These are phyloP conservation scores for Acanthamoeba divionensis DNA, from an alignment of 208 protist species.

Conservation along the genomic window DNA sequence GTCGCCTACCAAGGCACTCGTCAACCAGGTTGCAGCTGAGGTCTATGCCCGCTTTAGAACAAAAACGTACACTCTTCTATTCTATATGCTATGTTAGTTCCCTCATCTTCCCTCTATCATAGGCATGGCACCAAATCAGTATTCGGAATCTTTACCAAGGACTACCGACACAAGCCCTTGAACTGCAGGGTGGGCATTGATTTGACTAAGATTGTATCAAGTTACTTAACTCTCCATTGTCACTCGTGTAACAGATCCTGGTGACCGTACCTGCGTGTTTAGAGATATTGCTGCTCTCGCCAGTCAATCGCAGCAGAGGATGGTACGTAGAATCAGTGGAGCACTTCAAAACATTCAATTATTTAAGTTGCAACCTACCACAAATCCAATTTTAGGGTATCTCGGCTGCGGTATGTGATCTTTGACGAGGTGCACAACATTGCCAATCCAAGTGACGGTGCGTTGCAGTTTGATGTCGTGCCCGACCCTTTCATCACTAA, in stretches of 20 bases:
- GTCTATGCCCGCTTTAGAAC: slow-evolving; percentile 88
- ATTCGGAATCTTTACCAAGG: slow-evolving; percentile 61
- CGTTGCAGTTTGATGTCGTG: background rate
- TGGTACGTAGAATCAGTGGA: background rate
- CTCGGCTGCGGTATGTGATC: slow-evolving; percentile 91
- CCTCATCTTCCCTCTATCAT: background rate
- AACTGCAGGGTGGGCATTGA: slow-evolving; percentile 86
- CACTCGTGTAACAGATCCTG: slow-evolving; percentile 90
- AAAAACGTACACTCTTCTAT: slow-evolving; percentile 48
- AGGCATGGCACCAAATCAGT: background rate
- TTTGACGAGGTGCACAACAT: slow-evolving; percentile 95
- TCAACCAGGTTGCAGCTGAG: slow-evolving; percentile 92
- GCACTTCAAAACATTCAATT: background rate
- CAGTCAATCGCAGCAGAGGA: slow-evolving; percentile 66
- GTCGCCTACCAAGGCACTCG: slow-evolving; percentile 89
- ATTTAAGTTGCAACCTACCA: too few species aligned
- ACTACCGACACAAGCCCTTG: slow-evolving; percentile 76
- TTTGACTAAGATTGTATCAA: background rate
- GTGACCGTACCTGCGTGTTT: slow-evolving; percentile 90
- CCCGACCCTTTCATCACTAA: background rate
- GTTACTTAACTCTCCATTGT: background rate
- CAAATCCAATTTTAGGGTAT: slow-evolving; percentile 67
- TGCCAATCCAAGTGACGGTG: slow-evolving; percentile 75
- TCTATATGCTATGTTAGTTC: background rate
- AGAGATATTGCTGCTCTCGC: slow-evolving; percentile 89